Percentiles rank a stretch among this genome's conserved stretches.
These are phyloP conservation scores for Penicillium crustosum DNA, from an alignment of 2,329 filamentous ascomycete species.

Conservation along the genomic window DNA sequence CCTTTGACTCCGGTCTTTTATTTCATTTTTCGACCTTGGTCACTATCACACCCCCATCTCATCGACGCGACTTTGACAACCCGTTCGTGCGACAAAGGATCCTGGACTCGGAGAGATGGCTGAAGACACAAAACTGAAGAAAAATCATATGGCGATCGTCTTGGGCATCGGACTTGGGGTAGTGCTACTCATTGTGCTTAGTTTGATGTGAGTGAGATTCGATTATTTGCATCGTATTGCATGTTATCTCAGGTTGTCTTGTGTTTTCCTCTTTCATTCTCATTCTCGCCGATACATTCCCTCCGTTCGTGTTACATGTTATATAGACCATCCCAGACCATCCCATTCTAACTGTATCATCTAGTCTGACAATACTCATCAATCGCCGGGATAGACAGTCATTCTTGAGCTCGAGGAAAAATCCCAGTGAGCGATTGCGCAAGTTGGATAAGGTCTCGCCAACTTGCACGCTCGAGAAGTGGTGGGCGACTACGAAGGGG, in stretches of 20 bases:
- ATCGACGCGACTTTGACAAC: not conserved
- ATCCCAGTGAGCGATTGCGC: conserved; percentile 33
- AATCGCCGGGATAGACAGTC: conserved; percentile 32
- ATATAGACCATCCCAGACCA: not conserved
- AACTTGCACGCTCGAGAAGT: conserved; percentile 38
- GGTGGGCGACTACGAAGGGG: conserved; percentile 37
- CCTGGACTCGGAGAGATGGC: conserved; percentile 14
- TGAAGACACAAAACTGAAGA: conserved; percentile 21
- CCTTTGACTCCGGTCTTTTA: not conserved
- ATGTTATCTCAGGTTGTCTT: not conserved
- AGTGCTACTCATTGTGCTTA: conserved; percentile 33
- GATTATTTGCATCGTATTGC: not conserved
- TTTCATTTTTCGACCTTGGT: not conserved
- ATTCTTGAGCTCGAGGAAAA: conserved; percentile 24
- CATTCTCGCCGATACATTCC: conserved; percentile 2
- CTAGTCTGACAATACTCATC: conserved; percentile 35
- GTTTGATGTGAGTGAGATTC: conserved; percentile 30
- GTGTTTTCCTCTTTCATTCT: not conserved
- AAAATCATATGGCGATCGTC: conserved; percentile 35
- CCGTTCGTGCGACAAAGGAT: conserved; percentile 2
- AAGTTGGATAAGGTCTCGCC: conserved; percentile 40
- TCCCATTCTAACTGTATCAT: conserved; percentile 1
- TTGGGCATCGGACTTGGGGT: conserved; percentile 35
- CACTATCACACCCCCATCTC: not conserved
- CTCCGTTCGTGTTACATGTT: conserved; percentile 9